These are phyloP conservation scores for Ettlia oleoabundans DNA, from an alignment of 139 green algal genomes.

Conservation along the genomic window DNA sequence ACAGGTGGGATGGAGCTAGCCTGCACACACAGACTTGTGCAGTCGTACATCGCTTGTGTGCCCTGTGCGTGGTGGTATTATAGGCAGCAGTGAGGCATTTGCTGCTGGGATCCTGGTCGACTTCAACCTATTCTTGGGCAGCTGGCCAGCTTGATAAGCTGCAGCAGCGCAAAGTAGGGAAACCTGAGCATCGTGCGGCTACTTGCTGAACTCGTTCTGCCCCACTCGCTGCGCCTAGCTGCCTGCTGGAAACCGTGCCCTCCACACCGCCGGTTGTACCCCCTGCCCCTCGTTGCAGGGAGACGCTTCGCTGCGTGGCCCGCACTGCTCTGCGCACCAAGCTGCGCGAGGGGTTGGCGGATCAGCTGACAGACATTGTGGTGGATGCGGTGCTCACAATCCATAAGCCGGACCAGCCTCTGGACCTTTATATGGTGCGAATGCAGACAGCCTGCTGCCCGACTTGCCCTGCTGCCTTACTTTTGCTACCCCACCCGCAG, in stretches of 20 bases:
- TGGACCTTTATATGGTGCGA: constrained; percentile 96
- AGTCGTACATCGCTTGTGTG: too few species aligned
- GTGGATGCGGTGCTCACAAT: constrained; percentile 88
- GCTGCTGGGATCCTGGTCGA: too few species aligned
- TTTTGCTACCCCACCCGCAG: too few species aligned
- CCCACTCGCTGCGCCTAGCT: not conserved
- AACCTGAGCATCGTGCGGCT: too few species aligned
- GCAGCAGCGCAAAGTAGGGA: too few species aligned
- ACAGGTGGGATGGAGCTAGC: constrained; percentile 37
- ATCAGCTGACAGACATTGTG: constrained; percentile 93
- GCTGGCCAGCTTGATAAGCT: too few species aligned
- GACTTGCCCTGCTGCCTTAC: too few species aligned
- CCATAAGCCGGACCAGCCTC: constrained; percentile 71
- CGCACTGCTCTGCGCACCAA: constrained; percentile 95
- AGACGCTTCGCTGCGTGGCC: constrained; percentile 91
- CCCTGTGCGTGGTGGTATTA: too few species aligned
- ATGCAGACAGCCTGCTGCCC: too few species aligned
- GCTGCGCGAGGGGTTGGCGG: constrained; percentile 79
- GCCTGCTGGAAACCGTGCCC: not conserved
- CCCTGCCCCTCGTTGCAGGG: constrained; percentile 49
- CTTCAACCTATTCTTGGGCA: too few species aligned
- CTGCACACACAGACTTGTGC: too few species aligned
- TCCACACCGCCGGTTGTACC: not conserved
- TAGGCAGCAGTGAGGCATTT: too few species aligned
- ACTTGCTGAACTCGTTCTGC: not conserved